phyloP scores from a whole-genome alignment of 169 alveolate genomes.

The Cyclospora cayetanensis region DNA sequence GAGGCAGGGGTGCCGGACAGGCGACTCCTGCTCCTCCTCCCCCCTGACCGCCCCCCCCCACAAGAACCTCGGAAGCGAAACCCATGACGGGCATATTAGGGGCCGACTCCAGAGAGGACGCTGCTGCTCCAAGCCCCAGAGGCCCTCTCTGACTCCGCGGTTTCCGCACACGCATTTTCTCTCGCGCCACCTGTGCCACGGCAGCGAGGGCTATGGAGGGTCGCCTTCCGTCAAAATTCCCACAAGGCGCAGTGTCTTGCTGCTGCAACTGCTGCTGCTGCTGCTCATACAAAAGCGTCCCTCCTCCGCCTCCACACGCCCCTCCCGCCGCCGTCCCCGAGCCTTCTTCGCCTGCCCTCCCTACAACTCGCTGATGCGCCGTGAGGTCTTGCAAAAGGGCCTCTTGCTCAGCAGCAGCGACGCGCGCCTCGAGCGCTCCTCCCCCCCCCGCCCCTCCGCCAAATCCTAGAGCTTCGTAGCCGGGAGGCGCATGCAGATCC shows the following conservation, averaged over 20 bases:
- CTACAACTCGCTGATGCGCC: conserved; percentile 1
- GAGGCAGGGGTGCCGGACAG: background rate
- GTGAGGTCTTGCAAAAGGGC: background rate
- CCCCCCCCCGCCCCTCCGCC: background rate
- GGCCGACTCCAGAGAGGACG: conserved; percentile 19
- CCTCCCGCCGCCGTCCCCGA: background rate
- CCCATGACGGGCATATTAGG: background rate
- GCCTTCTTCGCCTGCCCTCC: background rate
- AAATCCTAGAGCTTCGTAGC: conserved; percentile 31
- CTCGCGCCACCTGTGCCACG: background rate
- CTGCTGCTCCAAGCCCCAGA: background rate
- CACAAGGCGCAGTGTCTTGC: no score
- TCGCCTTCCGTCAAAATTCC: background rate
- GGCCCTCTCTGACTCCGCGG: background rate
- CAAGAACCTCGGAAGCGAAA: background rate
- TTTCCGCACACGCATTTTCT: background rate
- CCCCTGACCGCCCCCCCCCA: background rate
- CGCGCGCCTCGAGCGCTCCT: background rate
- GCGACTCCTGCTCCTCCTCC: background rate
- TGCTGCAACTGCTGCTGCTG: background rate
- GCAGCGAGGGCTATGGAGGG: background rate
- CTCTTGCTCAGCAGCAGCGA: conserved; percentile 35
- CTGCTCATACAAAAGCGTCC: background rate
- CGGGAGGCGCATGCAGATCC: conserved; percentile 44
- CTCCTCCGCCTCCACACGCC: background rate